phyloP scores from a whole-genome alignment of 2,329 filamentous ascomycete genomes.

The Dryadomyces quercivorus region DNA sequence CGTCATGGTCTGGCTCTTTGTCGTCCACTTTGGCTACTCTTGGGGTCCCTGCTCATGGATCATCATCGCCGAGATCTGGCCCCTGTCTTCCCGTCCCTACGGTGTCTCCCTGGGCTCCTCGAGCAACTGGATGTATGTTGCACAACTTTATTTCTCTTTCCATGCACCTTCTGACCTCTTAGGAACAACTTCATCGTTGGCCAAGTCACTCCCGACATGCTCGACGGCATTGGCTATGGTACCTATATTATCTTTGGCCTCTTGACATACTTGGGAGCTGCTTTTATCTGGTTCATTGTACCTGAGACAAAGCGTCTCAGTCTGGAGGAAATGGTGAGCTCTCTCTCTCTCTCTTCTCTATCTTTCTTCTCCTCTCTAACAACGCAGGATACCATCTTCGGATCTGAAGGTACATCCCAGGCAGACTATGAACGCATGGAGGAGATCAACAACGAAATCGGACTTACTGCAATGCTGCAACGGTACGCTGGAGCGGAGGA shows the following conservation, averaged over 20 bases:
- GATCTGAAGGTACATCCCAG: conserved; percentile 51
- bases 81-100: conserved; percentile 55
- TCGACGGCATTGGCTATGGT: conserved; percentile 51
- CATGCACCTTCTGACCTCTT: background rate
- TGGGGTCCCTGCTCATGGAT: conserved; percentile 71
- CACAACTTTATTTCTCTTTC: background rate
- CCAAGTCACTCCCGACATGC: conserved; percentile 58
- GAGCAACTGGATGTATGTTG: conserved; percentile 47
- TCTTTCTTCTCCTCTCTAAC: background rate
- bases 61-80: conserved; percentile 64
- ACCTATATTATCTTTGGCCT: conserved; percentile 62
- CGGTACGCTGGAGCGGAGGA: background rate
- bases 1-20: conserved; percentile 61
- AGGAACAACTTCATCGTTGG: conserved; percentile 52
- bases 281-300: conserved; percentile 50
- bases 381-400: conserved; percentile 28
- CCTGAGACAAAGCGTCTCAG: conserved; percentile 53
- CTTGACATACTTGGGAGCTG: conserved; percentile 49
- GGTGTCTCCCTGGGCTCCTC: conserved; percentile 57
- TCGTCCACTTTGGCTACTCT: conserved; percentile 62
- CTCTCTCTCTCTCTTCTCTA: background rate
- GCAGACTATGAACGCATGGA: conserved; percentile 59
- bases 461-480: conserved; percentile 33
- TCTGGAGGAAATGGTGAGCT: conserved; percentile 48
- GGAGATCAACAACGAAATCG: conserved; percentile 61